phyloP scores from a whole-genome alignment of 352 stramenopile genomes.

The Hyaloperonospora brassicae region DNA sequence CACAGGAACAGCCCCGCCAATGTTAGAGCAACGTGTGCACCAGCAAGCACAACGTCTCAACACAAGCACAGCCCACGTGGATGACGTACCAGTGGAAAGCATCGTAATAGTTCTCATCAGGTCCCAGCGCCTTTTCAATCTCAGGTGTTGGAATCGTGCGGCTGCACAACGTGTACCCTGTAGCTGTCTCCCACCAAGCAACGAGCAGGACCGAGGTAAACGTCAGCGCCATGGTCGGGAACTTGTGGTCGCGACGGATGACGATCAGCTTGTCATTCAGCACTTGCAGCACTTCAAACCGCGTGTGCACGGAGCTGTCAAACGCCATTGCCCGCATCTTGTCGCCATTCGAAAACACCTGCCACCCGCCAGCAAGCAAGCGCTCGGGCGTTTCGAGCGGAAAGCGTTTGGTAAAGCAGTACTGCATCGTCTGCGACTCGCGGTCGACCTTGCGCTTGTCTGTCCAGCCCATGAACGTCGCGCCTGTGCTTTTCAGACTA shows the following conservation, averaged over 20 bases:
- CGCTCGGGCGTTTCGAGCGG: conserved; percentile 26
- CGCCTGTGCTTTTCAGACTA: conserved; percentile 23
- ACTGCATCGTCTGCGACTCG: conserved; percentile 25
- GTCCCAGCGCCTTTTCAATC: conserved; percentile 32
- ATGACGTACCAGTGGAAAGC: conserved; percentile 47
- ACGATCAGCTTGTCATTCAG: conserved; percentile 51
- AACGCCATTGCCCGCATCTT: conserved; percentile 41
- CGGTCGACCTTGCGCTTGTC: conserved; percentile 36
- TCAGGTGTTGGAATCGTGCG: conserved; percentile 46
- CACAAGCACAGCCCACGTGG: not conserved
- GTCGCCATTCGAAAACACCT: conserved; percentile 34
- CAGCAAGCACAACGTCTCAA: not conserved
- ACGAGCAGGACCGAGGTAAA: conserved; percentile 56
- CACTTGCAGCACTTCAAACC: conserved; percentile 36
- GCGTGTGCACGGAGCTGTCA: conserved; percentile 32
- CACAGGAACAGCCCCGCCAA: not conserved
- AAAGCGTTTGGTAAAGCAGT: conserved; percentile 40
- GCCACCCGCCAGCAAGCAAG: conserved; percentile 35
- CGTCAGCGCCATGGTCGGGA: conserved; percentile 33
- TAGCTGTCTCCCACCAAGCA: conserved; percentile 47
- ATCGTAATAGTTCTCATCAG: conserved; percentile 54
- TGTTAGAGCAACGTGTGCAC: not conserved
- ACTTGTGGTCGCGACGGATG: conserved; percentile 46
- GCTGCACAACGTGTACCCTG: conserved; percentile 53
- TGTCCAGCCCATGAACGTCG: conserved; percentile 41